These are phyloP conservation scores for Mercurialis annua DNA, from an alignment of 345 rosid genomes.

Conservation along the genomic window DNA sequence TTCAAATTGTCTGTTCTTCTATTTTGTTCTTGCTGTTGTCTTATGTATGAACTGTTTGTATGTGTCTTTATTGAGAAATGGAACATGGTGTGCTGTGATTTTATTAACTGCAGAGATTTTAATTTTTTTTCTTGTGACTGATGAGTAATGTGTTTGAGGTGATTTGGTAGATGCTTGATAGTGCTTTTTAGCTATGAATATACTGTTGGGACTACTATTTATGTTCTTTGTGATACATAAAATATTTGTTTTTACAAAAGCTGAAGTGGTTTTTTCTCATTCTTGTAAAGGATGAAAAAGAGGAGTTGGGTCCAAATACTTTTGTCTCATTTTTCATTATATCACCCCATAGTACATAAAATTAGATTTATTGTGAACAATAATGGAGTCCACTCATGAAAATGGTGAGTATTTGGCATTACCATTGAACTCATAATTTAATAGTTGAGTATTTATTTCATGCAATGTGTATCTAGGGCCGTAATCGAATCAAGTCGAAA, in stretches of 20 bases:
- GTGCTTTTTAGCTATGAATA: not conserved
- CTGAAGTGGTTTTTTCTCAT: not conserved
- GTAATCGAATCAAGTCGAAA: no score
- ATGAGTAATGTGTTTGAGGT: slow-evolving; percentile 4
- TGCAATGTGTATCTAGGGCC: no score
- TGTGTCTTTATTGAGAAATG: slow-evolving; percentile 10
- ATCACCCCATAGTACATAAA: not conserved
- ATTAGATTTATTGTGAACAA: not conserved
- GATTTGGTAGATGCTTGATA: slow-evolving; percentile 6
- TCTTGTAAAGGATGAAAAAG: not conserved
- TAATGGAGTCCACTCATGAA: not conserved
- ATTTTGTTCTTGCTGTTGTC: not conserved
- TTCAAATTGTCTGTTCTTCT: not conserved
- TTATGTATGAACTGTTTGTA: not conserved
- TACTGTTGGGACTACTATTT: not conserved
- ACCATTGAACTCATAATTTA: not conserved
- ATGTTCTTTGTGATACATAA: not conserved
- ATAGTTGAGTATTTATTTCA: not conserved
- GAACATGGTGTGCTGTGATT: slow-evolving; percentile 5
- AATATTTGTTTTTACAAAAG: not conserved
- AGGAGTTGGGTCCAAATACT: not conserved
- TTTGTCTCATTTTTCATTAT: not conserved
- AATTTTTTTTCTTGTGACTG: slow-evolving; percentile 7
- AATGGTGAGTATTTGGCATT: not conserved
- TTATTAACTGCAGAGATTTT: not conserved